Evolutionary conservation across 768 basidiomycete genomes (phyloP), one percentile per base, ranked within the genome.

Genomic region (Boletus rex-veris): DNA sequence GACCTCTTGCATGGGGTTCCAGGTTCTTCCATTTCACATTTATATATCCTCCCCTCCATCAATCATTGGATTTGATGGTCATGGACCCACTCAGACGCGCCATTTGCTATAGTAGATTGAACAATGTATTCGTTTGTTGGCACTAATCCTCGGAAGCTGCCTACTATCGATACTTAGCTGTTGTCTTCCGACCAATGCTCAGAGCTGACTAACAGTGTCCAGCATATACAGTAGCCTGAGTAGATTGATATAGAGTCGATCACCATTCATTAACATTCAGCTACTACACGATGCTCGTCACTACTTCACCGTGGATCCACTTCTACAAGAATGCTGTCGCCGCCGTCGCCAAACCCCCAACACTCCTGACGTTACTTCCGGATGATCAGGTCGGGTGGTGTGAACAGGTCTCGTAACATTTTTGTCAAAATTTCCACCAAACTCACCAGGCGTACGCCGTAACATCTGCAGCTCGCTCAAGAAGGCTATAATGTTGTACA

Each of bases 401-500:
- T 50, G 61, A 71, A 50, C 74, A 75, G 63, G 74, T 73, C 35
- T 19, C 24, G 26, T 46, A 38, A 33, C 14, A 50, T 26, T 12
- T 7, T 10, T 39, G 40, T 12, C 40, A 12, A 40, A 39, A 26
- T 28, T 44, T 3, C 16, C 14, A 26, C 15, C 26, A 9, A 28
- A 16, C 43, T 60, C 28, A 50, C 55, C 19, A 19, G 15, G 40
- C 19, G 12, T 41, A 24, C 28, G 28, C 28, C 28, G 28, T 8
- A 28, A 28, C 28, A 47, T 26, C 11, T 33, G n/a, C 48, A 74
- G 70, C 68, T 71, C 54, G 58, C 74, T 31, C 70, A 73, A 51
- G 76, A 77, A 55, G 75, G 75, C 26, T 74, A 76, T 54, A 57
- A 66, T n/a, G 67, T 74, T 16, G 48, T 69, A 10, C 72, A 71